Percentiles rank a stretch among this genome's conserved stretches.
phyloP scores from a whole-genome alignment of 1,139 yeast genomes.

The Kluyveromyces sp. region DNA sequence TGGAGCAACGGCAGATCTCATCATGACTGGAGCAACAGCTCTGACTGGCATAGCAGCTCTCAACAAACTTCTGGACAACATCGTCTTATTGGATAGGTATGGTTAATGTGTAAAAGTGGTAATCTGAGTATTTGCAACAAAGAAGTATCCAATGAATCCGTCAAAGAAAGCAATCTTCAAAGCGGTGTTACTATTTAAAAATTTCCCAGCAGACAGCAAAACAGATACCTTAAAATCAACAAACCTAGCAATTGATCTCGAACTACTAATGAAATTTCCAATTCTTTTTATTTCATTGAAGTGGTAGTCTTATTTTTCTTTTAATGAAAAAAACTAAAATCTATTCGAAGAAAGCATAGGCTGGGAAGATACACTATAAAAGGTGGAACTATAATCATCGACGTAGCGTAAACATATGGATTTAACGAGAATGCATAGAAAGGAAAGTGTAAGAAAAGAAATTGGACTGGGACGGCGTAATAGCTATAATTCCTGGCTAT shows the following conservation, averaged over 20 bases:
- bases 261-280: neutral
- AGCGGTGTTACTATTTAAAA: too few species aligned
- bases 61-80: conserved; percentile 30
- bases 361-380: neutral
- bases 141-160: neutral
- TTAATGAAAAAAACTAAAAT: neutral
- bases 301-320: neutral
- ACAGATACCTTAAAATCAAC: too few species aligned
- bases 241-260: neutral
- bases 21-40: conserved; percentile 18
- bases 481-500: too few species aligned
- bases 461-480: too few species aligned
- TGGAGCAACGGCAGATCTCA: conserved; percentile 13
- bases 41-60: conserved; percentile 23
- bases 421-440: too few species aligned
- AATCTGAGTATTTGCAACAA: neutral
- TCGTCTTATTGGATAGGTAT: conserved; percentile 6
- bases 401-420: too few species aligned
- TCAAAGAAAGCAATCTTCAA: neutral
- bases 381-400: neutral
- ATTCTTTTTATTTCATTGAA: neutral
- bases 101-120: neutral
- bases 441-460: too few species aligned
- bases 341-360: neutral
- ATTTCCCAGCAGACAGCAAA: too few species aligned